Conservation (phyloP, 495 filamentous ascomycete genomes). For the Trichodelitschia bisporula region DNA sequence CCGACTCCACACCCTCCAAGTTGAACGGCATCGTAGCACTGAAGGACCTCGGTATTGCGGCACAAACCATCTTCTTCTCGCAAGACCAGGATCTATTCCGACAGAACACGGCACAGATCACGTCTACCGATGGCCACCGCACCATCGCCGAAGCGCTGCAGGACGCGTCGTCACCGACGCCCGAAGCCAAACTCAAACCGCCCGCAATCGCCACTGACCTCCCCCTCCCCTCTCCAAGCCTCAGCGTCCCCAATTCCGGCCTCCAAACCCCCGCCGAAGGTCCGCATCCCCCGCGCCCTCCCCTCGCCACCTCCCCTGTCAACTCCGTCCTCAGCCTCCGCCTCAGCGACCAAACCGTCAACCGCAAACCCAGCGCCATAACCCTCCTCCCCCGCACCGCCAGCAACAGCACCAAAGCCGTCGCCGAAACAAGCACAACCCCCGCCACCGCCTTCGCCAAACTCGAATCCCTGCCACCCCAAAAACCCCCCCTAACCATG, state of each 20-base stretch:
- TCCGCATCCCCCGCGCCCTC: too few species aligned
- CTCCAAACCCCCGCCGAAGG: too few species aligned
- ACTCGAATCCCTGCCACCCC: slow-evolving; percentile 27
- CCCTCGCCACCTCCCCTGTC: too few species aligned
- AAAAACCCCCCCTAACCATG: slow-evolving; percentile 2
- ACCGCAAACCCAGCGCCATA: too few species aligned
- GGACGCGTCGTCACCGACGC: slow-evolving; percentile 77
- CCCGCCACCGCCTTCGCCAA: slow-evolving; percentile 67
- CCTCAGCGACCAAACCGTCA: too few species aligned
- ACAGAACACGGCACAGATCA: slow-evolving; percentile 7
- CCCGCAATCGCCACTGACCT: too few species aligned
- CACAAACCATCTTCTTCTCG: slow-evolving; percentile 83
- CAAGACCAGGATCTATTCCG: slow-evolving; percentile 25
- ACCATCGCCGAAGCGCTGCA: slow-evolving; percentile 79
- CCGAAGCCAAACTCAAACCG: too few species aligned
- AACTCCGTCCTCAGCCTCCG: too few species aligned
- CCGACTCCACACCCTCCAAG: slow-evolving; percentile 15
- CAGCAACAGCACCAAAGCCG: slow-evolving; percentile 49
- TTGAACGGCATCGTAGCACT: slow-evolving; percentile 48
- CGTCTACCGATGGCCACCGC: slow-evolving; percentile 5
- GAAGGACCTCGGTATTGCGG: slow-evolving; percentile 42
- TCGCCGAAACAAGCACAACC: slow-evolving; percentile 62
- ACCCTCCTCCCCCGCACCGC: too few species aligned
- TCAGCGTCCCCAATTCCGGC: too few species aligned
- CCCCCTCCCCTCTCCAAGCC: too few species aligned